Conservation (phyloP, 148 eudicot genomes). For the Polygonum aviculare region DNA sequence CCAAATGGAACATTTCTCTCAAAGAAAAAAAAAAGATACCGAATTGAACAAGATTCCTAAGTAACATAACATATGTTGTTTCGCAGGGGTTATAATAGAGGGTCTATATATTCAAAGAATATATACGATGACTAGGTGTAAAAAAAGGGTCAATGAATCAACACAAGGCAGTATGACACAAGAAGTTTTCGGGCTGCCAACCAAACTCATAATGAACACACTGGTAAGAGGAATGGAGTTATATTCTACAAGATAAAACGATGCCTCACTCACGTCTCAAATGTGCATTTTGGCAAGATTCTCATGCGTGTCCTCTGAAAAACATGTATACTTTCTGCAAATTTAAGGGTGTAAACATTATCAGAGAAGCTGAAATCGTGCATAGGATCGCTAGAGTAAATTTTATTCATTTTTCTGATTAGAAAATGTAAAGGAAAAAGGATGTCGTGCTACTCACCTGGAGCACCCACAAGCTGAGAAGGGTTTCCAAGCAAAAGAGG, state of each 20-base stretch:
- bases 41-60: background rate
- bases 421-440: background rate
- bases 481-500: constrained; percentile 80
- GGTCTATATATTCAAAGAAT: constrained; percentile 2
- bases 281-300: background rate
- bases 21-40: background rate
- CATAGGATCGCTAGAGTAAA: background rate
- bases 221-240: background rate
- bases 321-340: constrained; percentile 68
- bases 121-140: background rate
- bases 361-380: background rate
- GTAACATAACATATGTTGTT: background rate
- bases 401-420: background rate
- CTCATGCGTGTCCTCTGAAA: constrained; percentile 61
- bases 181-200: background rate
- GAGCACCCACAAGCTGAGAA: constrained; percentile 96
- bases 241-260: constrained; percentile 7
- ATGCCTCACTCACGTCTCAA: background rate
- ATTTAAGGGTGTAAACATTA: background rate
- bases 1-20: background rate
- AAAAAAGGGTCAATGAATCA: background rate
- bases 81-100: background rate
- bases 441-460: constrained; percentile 53
- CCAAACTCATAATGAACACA: constrained; percentile 5
- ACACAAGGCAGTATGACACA: background rate